phyloP scores from a whole-genome alignment of 192 early-diverging fungal genomes.

The Coemansia sp. region DNA sequence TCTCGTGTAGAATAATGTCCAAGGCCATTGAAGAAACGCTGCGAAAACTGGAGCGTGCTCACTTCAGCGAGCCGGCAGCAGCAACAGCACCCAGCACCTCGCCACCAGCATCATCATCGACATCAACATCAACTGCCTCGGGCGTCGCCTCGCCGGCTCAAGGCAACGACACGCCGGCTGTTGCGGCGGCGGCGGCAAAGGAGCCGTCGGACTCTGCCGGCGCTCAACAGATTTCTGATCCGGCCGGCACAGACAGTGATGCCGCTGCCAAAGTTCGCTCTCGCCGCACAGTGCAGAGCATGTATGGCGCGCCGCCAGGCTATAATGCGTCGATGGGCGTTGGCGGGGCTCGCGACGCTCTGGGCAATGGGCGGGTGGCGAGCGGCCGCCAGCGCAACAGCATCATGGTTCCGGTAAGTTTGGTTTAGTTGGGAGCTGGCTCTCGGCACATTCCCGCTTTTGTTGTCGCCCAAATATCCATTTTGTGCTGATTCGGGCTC shows the following conservation, averaged over 20 bases:
- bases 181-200: slow-evolving; percentile 6
- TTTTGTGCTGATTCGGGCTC: background rate
- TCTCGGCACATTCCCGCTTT: background rate
- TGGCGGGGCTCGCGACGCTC: slow-evolving; percentile 40
- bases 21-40: slow-evolving; percentile 53
- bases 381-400: slow-evolving; percentile 56
- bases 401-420: slow-evolving; percentile 55
- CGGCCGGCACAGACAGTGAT: slow-evolving; percentile 7
- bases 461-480: background rate
- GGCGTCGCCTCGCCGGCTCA: slow-evolving; percentile 22
- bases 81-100: slow-evolving; percentile 6
- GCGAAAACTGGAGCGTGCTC: slow-evolving; percentile 43
- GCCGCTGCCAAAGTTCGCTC: slow-evolving; percentile 20
- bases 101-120: slow-evolving; percentile 19
- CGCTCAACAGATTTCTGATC: slow-evolving; percentile 1
- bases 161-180: slow-evolving; percentile 8
- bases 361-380: slow-evolving; percentile 41
- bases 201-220: background rate
- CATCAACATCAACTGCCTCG: slow-evolving; percentile 35
- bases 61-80: slow-evolving; percentile 24
- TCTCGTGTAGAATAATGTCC: slow-evolving; percentile 53
- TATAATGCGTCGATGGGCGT: slow-evolving; percentile 53
- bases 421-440: background rate
- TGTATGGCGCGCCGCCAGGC: slow-evolving; percentile 54
- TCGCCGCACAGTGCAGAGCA: slow-evolving; percentile 52